A percentile compares a stretch with the other conserved stretches of the same genome.
These are phyloP conservation scores for Hypocrella siamensis DNA, from an alignment of 2,329 filamentous ascomycete genomes.

Conservation along the genomic window DNA sequence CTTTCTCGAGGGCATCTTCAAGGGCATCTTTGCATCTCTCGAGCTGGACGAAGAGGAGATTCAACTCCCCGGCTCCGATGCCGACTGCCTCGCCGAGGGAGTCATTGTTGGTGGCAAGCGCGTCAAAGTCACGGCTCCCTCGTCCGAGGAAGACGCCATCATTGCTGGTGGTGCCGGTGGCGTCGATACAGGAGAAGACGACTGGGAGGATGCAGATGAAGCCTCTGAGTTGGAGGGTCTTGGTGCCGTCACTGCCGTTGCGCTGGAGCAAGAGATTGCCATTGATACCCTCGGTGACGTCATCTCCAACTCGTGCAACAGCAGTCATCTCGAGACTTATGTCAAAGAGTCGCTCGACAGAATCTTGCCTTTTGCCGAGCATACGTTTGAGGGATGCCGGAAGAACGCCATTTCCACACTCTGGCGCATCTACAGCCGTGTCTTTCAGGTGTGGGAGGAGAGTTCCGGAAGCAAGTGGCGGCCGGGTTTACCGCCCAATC, in stretches of 20 bases:
- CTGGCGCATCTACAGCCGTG: constrained; percentile 83
- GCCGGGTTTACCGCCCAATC: constrained; percentile 69
- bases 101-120: constrained; percentile 69
- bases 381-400: constrained; percentile 83
- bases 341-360: constrained; percentile 79
- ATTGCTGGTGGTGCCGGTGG: constrained; percentile 39
- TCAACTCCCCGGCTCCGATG: constrained; percentile 48
- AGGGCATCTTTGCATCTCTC: constrained; percentile 68
- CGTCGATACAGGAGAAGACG: constrained; percentile 29
- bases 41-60: constrained; percentile 81
- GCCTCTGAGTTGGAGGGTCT: constrained; percentile 77
- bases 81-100: constrained; percentile 52
- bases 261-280: constrained; percentile 93
- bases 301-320: constrained; percentile 68
- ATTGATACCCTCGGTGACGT: constrained; percentile 90
- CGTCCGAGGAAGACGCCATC: constrained; percentile 39
- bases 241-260: constrained; percentile 71
- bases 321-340: constrained; percentile 59
- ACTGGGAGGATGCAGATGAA: constrained; percentile 52
- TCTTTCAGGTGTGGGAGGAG: constrained; percentile 78
- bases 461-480: constrained; percentile 65
- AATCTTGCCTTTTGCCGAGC: constrained; percentile 67
- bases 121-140: constrained; percentile 53
- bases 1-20: constrained; percentile 64
- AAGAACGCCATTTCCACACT: constrained; percentile 84